Conservation (phyloP, 2,329 filamentous ascomycete genomes). For the Talaromyces verruculosus region DNA sequence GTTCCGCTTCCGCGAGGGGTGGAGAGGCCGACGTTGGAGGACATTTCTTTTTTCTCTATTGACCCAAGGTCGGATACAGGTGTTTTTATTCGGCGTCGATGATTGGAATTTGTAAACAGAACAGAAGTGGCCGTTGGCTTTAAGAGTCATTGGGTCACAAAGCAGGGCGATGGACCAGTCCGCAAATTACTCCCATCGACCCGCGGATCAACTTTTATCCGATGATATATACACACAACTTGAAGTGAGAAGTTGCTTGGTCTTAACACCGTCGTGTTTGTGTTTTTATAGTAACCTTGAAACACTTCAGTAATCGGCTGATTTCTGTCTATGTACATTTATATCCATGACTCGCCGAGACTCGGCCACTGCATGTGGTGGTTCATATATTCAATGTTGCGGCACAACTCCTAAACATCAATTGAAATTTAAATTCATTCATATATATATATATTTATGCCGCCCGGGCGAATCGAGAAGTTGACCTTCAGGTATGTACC, state of each 20-base stretch:
- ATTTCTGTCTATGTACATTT: background rate
- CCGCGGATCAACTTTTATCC: background rate
- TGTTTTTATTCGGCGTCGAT: background rate
- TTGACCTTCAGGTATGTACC: background rate
- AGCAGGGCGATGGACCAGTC: no score
- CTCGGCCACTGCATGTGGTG: no score
- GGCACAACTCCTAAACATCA: no score
- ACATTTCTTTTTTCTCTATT: slow-evolving; percentile 59
- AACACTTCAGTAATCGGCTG: background rate
- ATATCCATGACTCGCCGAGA: background rate
- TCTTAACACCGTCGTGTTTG: background rate
- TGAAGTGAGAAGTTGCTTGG: background rate
- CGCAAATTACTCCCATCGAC: background rate
- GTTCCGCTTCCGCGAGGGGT: slow-evolving; percentile 94
- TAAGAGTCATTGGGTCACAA: background rate
- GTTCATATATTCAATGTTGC: no score
- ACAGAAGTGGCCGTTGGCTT: background rate
- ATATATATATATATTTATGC: background rate
- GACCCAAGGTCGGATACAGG: background rate
- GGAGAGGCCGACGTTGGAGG: slow-evolving; percentile 92
- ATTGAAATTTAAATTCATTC: no score
- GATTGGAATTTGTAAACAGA: background rate
- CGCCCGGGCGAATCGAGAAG: background rate
- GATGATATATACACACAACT: background rate
- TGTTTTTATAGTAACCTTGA: background rate